Percentiles rank a stretch among this genome's conserved stretches.
Conservation (phyloP, 75 land plant species). For the Pinus tabuliformis region DNA sequence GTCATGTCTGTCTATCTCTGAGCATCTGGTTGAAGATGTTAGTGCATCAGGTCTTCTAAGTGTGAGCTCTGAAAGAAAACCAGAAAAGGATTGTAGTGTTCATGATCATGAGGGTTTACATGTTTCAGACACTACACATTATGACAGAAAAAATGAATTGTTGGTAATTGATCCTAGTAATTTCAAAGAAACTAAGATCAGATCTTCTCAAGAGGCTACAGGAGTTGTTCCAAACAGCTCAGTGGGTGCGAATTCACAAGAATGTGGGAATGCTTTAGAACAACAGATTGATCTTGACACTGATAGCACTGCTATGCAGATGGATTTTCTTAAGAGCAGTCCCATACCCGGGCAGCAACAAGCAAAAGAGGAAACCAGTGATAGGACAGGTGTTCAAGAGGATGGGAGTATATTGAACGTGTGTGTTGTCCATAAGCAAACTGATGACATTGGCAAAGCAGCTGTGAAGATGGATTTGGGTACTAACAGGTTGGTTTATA, state of each 20-base stretch:
- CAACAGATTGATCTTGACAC: neutral
- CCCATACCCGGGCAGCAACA: neutral
- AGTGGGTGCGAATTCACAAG: neutral
- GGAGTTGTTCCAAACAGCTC: neutral
- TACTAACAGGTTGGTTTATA: neutral
- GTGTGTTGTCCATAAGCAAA: neutral
- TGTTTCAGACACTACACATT: neutral
- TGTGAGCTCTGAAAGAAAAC: slow-evolving; percentile 1
- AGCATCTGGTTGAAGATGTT: neutral
- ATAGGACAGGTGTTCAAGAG: neutral
- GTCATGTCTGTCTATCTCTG: neutral
- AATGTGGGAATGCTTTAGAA: neutral
- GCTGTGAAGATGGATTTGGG: neutral
- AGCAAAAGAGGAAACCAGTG: neutral
- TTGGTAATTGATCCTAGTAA: neutral
- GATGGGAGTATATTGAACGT: neutral
- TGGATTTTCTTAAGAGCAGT: neutral
- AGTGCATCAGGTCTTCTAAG: neutral
- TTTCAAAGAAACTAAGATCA: neutral
- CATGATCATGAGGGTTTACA: neutral
- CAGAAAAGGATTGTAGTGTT: neutral
- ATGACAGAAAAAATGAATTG: neutral
- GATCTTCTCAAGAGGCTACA: neutral
- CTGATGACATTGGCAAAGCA: neutral
- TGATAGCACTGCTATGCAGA: neutral